phyloP scores from a whole-genome alignment of 371 early-diverging fungal species.

The Mucor plumbeus region DNA sequence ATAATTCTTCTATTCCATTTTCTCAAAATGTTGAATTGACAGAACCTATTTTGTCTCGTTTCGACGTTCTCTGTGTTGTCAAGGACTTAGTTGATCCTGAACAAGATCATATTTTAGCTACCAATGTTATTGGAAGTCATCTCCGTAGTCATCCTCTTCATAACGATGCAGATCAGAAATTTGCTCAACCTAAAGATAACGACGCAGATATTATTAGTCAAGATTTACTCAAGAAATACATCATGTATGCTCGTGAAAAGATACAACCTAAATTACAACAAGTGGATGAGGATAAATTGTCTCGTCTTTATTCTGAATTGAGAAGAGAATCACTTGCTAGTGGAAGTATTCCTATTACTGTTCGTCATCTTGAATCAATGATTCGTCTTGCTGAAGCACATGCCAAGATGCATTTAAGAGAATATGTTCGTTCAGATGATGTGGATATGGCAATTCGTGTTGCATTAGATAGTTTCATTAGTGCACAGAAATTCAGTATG shows the following conservation, averaged over 20 bases:
- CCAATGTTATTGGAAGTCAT: constrained; percentile 95
- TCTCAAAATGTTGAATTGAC: constrained; percentile 99
- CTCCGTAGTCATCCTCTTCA: constrained; percentile 85
- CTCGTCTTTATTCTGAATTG: constrained; percentile 91
- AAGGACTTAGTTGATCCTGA: constrained; percentile 92
- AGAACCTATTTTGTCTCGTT: constrained; percentile 99
- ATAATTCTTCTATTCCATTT: constrained; percentile 95
- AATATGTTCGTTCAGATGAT: constrained; percentile 92
- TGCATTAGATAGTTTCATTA: constrained; percentile 94
- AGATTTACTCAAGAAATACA: constrained; percentile 94
- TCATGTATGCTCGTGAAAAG: constrained; percentile 95
- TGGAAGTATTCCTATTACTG: constrained; percentile 98
- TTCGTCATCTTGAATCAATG: constrained; percentile 98
- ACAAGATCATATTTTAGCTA: constrained; percentile 91
- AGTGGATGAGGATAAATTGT: constrained; percentile 89
- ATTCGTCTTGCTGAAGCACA: constrained; percentile 98
- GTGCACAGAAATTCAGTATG: constrained; percentile 97
- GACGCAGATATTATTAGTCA: constrained; percentile 78
- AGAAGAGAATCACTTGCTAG: constrained; percentile 91
- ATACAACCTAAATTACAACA: constrained; percentile 86
- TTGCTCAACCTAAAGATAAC: constrained; percentile 37
- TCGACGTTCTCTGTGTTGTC: constrained; percentile 99
- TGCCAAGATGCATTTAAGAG: constrained; percentile 98
- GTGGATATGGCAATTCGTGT: constrained; percentile 96
- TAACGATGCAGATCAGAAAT: constrained; percentile 43